phyloP scores from a whole-genome alignment of 202 grass and related monocot species.

The Zizania palustris region DNA sequence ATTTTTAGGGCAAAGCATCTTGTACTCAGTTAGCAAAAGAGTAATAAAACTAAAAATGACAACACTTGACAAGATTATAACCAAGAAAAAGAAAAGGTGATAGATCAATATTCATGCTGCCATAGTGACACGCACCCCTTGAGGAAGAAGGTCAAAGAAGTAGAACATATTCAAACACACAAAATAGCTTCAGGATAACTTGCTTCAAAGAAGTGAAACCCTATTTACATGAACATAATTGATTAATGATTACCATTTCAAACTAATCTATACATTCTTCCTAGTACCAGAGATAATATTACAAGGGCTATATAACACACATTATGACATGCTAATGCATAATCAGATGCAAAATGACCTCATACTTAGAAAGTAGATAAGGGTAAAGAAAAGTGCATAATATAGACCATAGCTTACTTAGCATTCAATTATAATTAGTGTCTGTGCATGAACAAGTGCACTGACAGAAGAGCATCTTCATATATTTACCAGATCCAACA shows the following conservation, averaged over 20 bases:
- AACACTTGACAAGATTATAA: neutral
- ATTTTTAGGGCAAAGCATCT: neutral
- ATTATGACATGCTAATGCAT: neutral
- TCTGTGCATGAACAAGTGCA: slow-evolving; percentile 16
- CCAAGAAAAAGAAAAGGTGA: neutral
- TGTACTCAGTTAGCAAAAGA: neutral
- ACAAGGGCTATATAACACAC: no score
- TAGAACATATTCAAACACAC: neutral
- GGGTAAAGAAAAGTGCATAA: neutral
- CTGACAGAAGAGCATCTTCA: slow-evolving; percentile 20
- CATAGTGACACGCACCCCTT: neutral
- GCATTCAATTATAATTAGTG: neutral
- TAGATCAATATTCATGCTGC: neutral
- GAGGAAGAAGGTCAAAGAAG: neutral
- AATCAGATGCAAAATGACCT: neutral
- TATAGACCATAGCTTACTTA: slow-evolving; percentile 2
- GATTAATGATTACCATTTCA: neutral
- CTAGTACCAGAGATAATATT: neutral
- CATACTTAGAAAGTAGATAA: neutral
- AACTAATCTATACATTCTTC: neutral
- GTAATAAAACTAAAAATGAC: neutral
- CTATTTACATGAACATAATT: slow-evolving; percentile 4
- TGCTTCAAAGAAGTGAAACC: neutral
- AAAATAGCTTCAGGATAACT: neutral
- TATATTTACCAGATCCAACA: slow-evolving; percentile 84